These are phyloP conservation scores for Zygosaccharomyces rouxii DNA, from an alignment of 805 yeast genomes.

Conservation along the genomic window DNA sequence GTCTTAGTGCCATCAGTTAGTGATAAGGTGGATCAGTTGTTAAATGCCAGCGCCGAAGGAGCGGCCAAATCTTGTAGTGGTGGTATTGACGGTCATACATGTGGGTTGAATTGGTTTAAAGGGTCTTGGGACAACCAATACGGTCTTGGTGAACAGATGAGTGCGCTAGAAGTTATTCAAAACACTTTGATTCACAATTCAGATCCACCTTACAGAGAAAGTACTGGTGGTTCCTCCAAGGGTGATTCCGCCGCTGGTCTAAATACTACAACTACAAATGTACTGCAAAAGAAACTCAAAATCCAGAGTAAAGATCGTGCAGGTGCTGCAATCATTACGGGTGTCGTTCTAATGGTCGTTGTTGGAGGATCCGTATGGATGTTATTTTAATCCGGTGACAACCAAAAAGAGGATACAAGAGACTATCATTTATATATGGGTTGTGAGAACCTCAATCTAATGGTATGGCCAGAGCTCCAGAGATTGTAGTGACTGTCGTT, in stretches of 20 bases:
- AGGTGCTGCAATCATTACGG: slow-evolving; percentile 88
- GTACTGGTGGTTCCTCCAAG: slow-evolving; percentile 49
- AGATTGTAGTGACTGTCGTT: not conserved
- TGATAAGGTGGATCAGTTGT: slow-evolving; percentile 39
- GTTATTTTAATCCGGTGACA: slow-evolving; percentile 40
- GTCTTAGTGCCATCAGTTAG: slow-evolving; percentile 48
- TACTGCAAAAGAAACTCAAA: slow-evolving; percentile 36
- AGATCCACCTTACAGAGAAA: slow-evolving; percentile 51
- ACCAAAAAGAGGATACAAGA: not conserved
- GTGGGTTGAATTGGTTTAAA: slow-evolving; percentile 65
- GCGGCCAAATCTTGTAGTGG: slow-evolving; percentile 72
- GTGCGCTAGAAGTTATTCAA: slow-evolving; percentile 62
- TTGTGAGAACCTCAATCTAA: too few species aligned
- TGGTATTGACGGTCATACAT: slow-evolving; percentile 69
- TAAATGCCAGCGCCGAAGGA: slow-evolving; percentile 53
- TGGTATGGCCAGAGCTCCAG: too few species aligned
- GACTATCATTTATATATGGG: not conserved
- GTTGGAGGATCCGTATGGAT: slow-evolving; percentile 77
- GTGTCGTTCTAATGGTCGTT: slow-evolving; percentile 56
- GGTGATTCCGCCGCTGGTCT: slow-evolving; percentile 55
- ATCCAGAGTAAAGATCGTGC: slow-evolving; percentile 67
- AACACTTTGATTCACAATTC: slow-evolving; percentile 42
- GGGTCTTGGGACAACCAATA: slow-evolving; percentile 57
- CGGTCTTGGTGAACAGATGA: slow-evolving; percentile 79
- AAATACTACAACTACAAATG: slow-evolving; percentile 37